Base-by-base conservation (phyloP, 2,329 filamentous ascomycete species). In the Elsinoe ampelina region DNA sequence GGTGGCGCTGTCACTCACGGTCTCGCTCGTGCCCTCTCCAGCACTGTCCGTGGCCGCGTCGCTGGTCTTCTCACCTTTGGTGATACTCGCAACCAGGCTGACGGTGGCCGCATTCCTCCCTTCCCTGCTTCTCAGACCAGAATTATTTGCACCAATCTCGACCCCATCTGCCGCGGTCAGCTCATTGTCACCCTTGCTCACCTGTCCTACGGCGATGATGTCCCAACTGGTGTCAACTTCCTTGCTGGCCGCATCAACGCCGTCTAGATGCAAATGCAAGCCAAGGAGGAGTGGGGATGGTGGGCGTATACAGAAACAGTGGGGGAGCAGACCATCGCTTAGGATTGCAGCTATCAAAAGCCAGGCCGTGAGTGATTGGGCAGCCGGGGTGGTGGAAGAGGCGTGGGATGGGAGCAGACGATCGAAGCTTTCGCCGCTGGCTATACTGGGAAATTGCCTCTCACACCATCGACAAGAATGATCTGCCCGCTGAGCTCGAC, bases 21-120 rank as follows among this genome's bases (percentile, higher is more conserved):
- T 11, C 64, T 71, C 0, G 64, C 73, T 47, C 60, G 64, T 15
- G 61, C 63, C 8, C 63, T 70, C 6, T 60, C 61, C 12, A 30
- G 61, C 12, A 58, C 60, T 1, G 63, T 71, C 17, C 64, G 64
- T 54, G 54, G 63, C 26, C 63, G 65, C 26, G 63, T 73, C 57
- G 67, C 67, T n/a, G 71, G 71, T 12, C 63, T 70, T 2, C 70
- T 72, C 22, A 63, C 72, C 13, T 73, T 71, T 48, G 71, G 72
- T 11, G 70, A 74, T 62, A 73, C 71, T 5, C 65, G 67, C 59
- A 73, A 73, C 54, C 48, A 56, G 54, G 70, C 72, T 62, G 70
- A 71, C 52, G 55, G 58, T 26, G 70, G 71, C 11, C 59, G 61
- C 10, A 72, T 73, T 43, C 61, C 64, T 1, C 62, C 62, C 43